Evolutionary conservation across 2,329 filamentous ascomycete species (phyloP).

Genomic region (Colletotrichum sansevieriae): DNA sequence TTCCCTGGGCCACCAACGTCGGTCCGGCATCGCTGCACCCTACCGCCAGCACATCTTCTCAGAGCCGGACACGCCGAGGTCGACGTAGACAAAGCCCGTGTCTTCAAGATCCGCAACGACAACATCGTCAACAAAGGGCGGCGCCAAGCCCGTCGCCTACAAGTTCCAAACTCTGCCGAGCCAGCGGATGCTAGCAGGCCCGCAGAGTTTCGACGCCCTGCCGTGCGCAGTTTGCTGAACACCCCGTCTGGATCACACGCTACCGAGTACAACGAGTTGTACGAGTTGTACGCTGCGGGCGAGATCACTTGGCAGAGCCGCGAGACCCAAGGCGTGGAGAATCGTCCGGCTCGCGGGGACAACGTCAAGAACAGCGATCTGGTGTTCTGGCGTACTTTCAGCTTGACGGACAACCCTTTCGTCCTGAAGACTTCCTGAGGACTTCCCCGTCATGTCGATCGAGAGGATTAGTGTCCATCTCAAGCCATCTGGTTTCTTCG

Average conservation of each 20-base stretch:
- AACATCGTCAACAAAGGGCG: constrained; percentile 64
- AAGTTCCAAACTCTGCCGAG: constrained; percentile 66
- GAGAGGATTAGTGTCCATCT: constrained; percentile 65
- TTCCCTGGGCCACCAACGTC: constrained; percentile 72
- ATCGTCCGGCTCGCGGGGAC: constrained; percentile 64
- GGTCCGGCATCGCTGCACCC: constrained; percentile 70
- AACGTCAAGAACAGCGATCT: constrained; percentile 67
- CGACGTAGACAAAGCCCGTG: constrained; percentile 60
- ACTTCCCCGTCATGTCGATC: constrained; percentile 70
- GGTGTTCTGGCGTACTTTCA: constrained; percentile 68
- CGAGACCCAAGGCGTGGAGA: constrained; percentile 63
- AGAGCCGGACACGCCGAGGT: constrained; percentile 60
- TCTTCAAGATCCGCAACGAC: constrained; percentile 71
- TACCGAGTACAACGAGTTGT: constrained; percentile 70
- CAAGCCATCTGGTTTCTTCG: constrained; percentile 64
- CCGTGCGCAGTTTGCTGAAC: constrained; percentile 69
- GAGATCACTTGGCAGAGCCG: constrained; percentile 71
- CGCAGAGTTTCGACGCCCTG: constrained; percentile 67
- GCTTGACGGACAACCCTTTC: constrained; percentile 65
- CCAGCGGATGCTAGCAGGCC: constrained; percentile 62
- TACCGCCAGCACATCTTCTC: constrained; percentile 79
- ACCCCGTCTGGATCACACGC: constrained; percentile 69
- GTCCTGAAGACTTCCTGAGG: constrained; percentile 70
- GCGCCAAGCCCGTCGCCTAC: constrained; percentile 66
- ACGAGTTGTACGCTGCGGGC: constrained; percentile 71